Base-by-base conservation (phyloP, 176 grass and related monocot species). In the Triticum dicoccoides region DNA sequence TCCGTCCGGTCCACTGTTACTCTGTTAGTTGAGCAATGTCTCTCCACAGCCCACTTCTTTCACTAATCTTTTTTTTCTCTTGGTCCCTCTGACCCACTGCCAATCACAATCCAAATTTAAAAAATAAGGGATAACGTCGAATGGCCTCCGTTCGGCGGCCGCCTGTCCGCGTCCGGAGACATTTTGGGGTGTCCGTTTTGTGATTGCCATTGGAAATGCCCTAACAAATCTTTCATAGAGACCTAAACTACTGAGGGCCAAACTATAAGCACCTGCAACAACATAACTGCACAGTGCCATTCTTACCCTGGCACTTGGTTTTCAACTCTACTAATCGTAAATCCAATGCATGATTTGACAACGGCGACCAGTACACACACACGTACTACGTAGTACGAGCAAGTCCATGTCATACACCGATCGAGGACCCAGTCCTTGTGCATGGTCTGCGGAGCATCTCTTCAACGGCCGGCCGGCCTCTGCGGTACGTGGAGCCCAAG, bases 111-210 rank as follows among this genome's bases (percentile, higher is more conserved):
- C 15, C 5, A 54, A 15, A 54, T 54, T 18, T 6, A 1, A 54
- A 54, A 51, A 18, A 18, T 17, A 52, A 17, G 15, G 5, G 15
- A 18, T 18, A 54, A 54, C 1, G 0, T 54, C 6, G 49, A 18
- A 6, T 18, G 49, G 47, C 14, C 47, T 51, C 13, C 4, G 4
- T 51, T 51, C 1, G 49, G 29, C 25, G 25, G 0, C 45, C 12
- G 4, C 3, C 13, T 14, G 2, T 54, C 51, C 5, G 2, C 18
- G 15, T 54, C 5, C 0, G 15, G 0, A 54, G 0, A 54, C 5
- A 54, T 54, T 54, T 18, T 1, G 15, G 51, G 49, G 49, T 1
- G 14, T 17, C 14, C 0, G 14, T 17, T 17, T 6, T 52, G 15
- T 52, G 49, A 52, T 52, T 17, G 15, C 2, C 14, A 0, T 52